Evolutionary conservation across 2,329 filamentous ascomycete genomes (phyloP), one percentile per base, ranked within the genome.

Genomic region (Ophiostoma montium): DNA sequence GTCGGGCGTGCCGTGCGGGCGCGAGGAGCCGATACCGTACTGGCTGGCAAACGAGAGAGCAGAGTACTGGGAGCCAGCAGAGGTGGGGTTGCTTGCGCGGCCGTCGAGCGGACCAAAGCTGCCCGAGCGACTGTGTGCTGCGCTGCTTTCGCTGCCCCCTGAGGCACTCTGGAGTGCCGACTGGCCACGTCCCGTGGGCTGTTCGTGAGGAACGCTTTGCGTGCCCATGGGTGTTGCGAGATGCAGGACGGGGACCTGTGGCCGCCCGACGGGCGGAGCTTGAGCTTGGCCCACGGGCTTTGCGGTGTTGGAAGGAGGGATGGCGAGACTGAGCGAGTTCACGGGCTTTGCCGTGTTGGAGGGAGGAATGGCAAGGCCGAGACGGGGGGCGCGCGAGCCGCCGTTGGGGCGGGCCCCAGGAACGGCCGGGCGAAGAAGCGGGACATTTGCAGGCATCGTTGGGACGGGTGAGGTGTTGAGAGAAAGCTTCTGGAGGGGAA

Each of bases 161-260:
- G 81, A 82, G 9, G 83, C 83, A 21, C 84, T 86, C 43, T 68
- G 80, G 56, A 68, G 82, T 60, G 64, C 78, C 61, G 64, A 78
- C 62, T 61, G 72, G 66, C 61, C 74, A 61, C 62, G 70, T 60
- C 66, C 72, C 56, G 64, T 70, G 56, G 62, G 73, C 63, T 75
- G 78, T 65, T 79, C 84, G 60, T 88, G 82, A 5, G 86, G 83
- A 9, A 78, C 77, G 49, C 78, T 74, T 54, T 80, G 80, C 61
- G 80, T 86, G 52, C 87, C 87, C 82, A 87, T 88, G 3, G 90
- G 90, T 2, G 90, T 95, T 15, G 85, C 86, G 18, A 95, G 74
- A 59, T 86, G 84, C 42, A 95, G 72, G 52, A 82, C 82, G n/a
- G 88, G 88, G 27, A 85, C 78, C 21, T 79, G 69, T 21, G 86